Conservation (phyloP, 2,329 filamentous ascomycete genomes). For the Botrytis sinoallii region DNA sequence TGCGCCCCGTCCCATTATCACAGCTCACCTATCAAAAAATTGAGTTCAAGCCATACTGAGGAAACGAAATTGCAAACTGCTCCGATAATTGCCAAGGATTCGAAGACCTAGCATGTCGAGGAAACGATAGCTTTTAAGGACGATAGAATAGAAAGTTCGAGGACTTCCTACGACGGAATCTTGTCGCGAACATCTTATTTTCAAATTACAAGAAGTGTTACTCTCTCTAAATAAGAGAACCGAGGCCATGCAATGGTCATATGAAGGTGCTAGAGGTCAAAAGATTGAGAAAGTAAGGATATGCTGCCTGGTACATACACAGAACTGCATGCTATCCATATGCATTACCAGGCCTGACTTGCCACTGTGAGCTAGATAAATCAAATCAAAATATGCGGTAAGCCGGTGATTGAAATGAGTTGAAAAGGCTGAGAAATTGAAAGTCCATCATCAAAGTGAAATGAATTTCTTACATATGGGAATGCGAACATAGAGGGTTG, state of each 20-base stretch:
- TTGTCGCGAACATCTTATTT: background rate
- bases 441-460: background rate
- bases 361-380: background rate
- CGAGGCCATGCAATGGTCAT: background rate
- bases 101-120: background rate
- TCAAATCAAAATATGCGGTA: background rate
- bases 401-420: background rate
- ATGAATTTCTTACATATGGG: background rate
- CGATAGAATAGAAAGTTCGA: background rate
- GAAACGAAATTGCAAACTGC: background rate
- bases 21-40: background rate
- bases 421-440: background rate
- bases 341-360: background rate
- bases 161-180: background rate
- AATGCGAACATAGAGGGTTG: background rate
- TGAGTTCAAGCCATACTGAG: background rate
- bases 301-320: background rate
- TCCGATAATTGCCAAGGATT: background rate
- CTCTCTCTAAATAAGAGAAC: background rate
- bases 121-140: background rate
- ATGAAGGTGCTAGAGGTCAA: background rate
- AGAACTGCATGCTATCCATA: background rate
- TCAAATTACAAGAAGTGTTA: background rate
- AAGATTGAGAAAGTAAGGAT: background rate
- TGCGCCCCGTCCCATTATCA: background rate